Conservation (phyloP, 306 rosid genomes). For the Prinsepia uniflora region DNA sequence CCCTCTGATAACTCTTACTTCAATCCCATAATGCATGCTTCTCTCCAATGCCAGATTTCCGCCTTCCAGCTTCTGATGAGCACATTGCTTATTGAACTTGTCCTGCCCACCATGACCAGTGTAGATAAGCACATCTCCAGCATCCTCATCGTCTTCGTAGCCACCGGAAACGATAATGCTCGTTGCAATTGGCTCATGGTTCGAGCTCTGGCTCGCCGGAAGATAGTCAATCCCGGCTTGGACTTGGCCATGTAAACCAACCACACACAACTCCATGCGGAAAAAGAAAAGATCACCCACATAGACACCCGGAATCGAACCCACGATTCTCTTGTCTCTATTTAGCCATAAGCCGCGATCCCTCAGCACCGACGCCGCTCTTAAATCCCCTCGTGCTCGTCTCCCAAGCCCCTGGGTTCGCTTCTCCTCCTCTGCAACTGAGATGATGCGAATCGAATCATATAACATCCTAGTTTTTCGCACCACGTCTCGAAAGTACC, state of each 20-base stretch:
- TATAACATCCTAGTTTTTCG: slow-evolving; percentile 69
- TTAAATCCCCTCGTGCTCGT: slow-evolving; percentile 54
- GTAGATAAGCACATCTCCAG: slow-evolving; percentile 74
- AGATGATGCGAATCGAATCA: slow-evolving; percentile 62
- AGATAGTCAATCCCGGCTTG: slow-evolving; percentile 96
- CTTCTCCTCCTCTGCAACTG: slow-evolving; percentile 47
- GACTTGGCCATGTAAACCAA: slow-evolving; percentile 83
- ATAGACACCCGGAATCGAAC: slow-evolving; percentile 79
- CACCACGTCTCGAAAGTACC: slow-evolving; percentile 55
- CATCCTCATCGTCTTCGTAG: slow-evolving; percentile 82
- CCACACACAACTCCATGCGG: slow-evolving; percentile 81
- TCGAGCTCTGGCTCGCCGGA: slow-evolving; percentile 74
- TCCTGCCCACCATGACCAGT: slow-evolving; percentile 98
- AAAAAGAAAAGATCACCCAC: slow-evolving; percentile 80
- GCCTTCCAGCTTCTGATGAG: slow-evolving; percentile 82
- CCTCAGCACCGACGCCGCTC: slow-evolving; percentile 60
- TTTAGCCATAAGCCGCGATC: slow-evolving; percentile 73
- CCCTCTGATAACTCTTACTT: slow-evolving; percentile 88
- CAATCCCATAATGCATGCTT: slow-evolving; percentile 90
- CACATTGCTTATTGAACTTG: slow-evolving; percentile 62
- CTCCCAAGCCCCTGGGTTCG: slow-evolving; percentile 20
- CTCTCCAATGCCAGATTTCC: slow-evolving; percentile 93
- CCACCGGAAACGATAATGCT: slow-evolving; percentile 92
- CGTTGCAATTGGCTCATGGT: slow-evolving; percentile 89
- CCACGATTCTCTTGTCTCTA: slow-evolving; percentile 84